Conservation (phyloP, 768 basidiomycete species). For the Leccinellum albellum region DNA sequence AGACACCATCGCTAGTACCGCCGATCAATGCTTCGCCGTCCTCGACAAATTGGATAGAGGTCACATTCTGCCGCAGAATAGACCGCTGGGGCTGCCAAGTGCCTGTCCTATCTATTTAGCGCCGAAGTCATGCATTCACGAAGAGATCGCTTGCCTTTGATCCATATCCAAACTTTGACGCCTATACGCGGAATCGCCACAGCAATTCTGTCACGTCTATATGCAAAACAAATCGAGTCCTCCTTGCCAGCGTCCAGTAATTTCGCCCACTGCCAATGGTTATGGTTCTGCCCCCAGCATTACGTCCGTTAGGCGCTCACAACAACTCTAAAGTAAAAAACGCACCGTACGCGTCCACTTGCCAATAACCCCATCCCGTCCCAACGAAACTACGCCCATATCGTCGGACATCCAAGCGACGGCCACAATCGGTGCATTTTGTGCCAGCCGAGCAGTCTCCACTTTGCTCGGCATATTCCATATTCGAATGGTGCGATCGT, state of each 20-base stretch:
- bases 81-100: slow-evolving; percentile 63
- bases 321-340: background rate
- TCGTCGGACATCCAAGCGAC: slow-evolving; percentile 61
- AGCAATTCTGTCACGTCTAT: slow-evolving; percentile 54
- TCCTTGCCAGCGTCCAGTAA: slow-evolving; percentile 49
- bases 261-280: slow-evolving; percentile 55
- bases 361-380: slow-evolving; percentile 53
- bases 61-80: slow-evolving; percentile 62
- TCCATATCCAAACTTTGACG: slow-evolving; percentile 64
- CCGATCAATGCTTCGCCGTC: slow-evolving; percentile 63
- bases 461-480: slow-evolving; percentile 47
- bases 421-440: slow-evolving; percentile 46
- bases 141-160: slow-evolving; percentile 40
- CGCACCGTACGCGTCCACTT: slow-evolving; percentile 58
- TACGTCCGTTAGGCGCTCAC: background rate
- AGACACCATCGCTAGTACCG: slow-evolving; percentile 64
- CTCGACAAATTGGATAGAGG: slow-evolving; percentile 58
- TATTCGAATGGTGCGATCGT: slow-evolving; percentile 60
- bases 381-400: slow-evolving; percentile 53
- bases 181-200: slow-evolving; percentile 56
- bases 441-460: slow-evolving; percentile 56
- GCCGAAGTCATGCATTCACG: background rate
- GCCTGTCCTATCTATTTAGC: slow-evolving; percentile 34
- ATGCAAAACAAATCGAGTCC: slow-evolving; percentile 51
- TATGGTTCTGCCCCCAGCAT: slow-evolving; percentile 34